Conservation (phyloP, 805 yeast species). For the Candida nemodendra region DNA sequence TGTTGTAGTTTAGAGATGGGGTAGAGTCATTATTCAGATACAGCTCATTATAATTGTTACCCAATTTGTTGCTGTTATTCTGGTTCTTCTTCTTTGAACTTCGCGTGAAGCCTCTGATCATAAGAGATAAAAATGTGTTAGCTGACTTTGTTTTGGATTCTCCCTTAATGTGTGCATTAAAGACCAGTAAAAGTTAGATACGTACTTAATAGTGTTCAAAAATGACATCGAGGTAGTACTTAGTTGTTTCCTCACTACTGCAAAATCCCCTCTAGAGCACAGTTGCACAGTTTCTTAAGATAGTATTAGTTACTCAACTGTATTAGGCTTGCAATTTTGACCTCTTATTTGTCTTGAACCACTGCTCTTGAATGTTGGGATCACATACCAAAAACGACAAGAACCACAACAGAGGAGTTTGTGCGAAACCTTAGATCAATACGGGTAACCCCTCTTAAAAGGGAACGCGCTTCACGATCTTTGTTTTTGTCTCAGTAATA, state of each 20-base stretch:
- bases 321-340: too few species aligned
- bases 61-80: slow-evolving; percentile 19
- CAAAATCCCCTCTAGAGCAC: too few species aligned
- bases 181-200: slow-evolving; percentile 1
- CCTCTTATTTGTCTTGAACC: too few species aligned
- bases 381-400: too few species aligned
- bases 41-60: slow-evolving; percentile 25
- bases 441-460: neutral
- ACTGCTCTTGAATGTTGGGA: too few species aligned
- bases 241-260: too few species aligned
- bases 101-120: slow-evolving; percentile 58
- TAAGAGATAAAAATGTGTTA: neutral
- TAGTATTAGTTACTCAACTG: too few species aligned
- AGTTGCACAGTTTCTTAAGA: too few species aligned
- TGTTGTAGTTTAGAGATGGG: slow-evolving; percentile 14
- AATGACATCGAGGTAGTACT: slow-evolving; percentile 44
- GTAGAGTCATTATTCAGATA: slow-evolving; percentile 25
- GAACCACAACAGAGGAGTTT: too few species aligned
- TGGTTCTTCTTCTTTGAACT: slow-evolving; percentile 34
- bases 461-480: slow-evolving; percentile 8
- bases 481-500: too few species aligned
- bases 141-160: neutral
- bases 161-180: too few species aligned
- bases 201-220: slow-evolving; percentile 38
- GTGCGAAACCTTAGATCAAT: too few species aligned